Conservation (phyloP, 2,329 filamentous ascomycete species). For the Aspergillus versicolor region DNA sequence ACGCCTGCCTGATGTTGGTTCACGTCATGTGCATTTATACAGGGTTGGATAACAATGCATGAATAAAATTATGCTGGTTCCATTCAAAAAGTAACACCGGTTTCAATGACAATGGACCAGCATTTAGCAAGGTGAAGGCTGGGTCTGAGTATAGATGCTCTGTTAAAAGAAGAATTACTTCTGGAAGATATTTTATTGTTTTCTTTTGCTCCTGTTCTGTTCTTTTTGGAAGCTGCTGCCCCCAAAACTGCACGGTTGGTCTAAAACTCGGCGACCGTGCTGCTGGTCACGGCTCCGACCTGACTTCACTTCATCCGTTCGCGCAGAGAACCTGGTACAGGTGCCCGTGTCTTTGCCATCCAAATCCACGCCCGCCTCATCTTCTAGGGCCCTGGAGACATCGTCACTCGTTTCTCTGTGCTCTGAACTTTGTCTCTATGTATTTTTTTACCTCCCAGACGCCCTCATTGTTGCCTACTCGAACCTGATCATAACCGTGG, state of each 20-base stretch:
- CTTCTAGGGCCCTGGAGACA: slow-evolving; percentile 30
- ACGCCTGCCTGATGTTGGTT: slow-evolving; percentile 3
- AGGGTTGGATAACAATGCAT: slow-evolving; percentile 1
- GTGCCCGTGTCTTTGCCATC: slow-evolving; percentile 40
- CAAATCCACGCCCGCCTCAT: slow-evolving; percentile 34
- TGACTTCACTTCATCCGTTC: slow-evolving; percentile 40
- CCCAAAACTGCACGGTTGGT: slow-evolving; percentile 32
- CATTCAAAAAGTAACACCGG: slow-evolving; percentile 2
- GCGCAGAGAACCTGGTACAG: slow-evolving; percentile 42
- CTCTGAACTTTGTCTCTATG: slow-evolving; percentile 27
- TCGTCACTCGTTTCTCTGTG: slow-evolving; percentile 25
- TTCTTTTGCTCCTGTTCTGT: neutral
- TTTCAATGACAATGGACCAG: slow-evolving; percentile 2
- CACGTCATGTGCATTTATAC: slow-evolving; percentile 13
- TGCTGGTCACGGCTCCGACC: slow-evolving; percentile 29
- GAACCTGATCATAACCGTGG: slow-evolving; percentile 42
- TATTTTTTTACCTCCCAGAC: slow-evolving; percentile 31
- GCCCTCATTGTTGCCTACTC: slow-evolving; percentile 28
- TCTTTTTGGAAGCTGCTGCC: neutral
- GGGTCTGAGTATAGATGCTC: neutral
- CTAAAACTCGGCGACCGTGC: slow-evolving; percentile 31
- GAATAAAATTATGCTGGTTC: slow-evolving; percentile 5
- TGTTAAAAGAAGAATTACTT: neutral
- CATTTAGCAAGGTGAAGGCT: neutral
- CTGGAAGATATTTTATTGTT: neutral